phyloP scores from a whole-genome alignment of 495 filamentous ascomycete genomes.

The Penicillium pulvis region DNA sequence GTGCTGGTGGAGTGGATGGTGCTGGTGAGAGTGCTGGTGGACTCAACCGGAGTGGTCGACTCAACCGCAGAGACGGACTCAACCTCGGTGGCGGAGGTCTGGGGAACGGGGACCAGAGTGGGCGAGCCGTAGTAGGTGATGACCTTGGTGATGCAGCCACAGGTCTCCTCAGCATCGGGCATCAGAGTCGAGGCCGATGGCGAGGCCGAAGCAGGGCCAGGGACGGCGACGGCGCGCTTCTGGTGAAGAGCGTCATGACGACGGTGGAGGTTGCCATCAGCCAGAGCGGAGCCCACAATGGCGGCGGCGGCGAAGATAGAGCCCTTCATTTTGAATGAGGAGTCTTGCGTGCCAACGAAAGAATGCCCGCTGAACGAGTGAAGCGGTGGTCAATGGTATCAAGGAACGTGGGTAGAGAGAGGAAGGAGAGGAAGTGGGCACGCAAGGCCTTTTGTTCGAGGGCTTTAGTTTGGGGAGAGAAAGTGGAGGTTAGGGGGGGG shows the following conservation, averaged over 20 bases:
- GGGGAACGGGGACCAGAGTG: constrained; percentile 45
- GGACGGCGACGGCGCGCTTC: constrained; percentile 31
- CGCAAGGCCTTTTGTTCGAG: constrained; percentile 52
- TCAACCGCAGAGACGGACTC: not conserved
- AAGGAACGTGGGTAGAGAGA: constrained; percentile 44
- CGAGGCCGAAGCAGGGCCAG: constrained; percentile 1
- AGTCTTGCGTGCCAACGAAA: constrained; percentile 49
- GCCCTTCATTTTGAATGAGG: constrained; percentile 65
- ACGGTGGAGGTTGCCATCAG: constrained; percentile 60
- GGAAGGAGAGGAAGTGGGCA: constrained; percentile 50
- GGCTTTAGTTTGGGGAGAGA: constrained; percentile 26
- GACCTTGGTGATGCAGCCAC: constrained; percentile 71
- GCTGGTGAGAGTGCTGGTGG: constrained; percentile 33
- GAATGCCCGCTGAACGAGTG: constrained; percentile 97
- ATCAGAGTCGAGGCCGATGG: constrained; percentile 1
- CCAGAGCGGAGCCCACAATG: constrained; percentile 62
- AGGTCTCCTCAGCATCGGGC: constrained; percentile 44
- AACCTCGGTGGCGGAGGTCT: constrained; percentile 19
- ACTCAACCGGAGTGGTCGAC: not conserved
- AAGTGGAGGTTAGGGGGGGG: constrained; percentile 42
- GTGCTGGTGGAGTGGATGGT: constrained; percentile 44
- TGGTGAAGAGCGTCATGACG: constrained; percentile 63
- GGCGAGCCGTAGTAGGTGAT: constrained; percentile 60
- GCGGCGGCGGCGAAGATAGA: constrained; percentile 66
- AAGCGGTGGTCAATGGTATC: constrained; percentile 71